Evolutionary conservation across 2,329 filamentous ascomycete species (phyloP).

Genomic region (Ophiosphaerella herpotricha): DNA sequence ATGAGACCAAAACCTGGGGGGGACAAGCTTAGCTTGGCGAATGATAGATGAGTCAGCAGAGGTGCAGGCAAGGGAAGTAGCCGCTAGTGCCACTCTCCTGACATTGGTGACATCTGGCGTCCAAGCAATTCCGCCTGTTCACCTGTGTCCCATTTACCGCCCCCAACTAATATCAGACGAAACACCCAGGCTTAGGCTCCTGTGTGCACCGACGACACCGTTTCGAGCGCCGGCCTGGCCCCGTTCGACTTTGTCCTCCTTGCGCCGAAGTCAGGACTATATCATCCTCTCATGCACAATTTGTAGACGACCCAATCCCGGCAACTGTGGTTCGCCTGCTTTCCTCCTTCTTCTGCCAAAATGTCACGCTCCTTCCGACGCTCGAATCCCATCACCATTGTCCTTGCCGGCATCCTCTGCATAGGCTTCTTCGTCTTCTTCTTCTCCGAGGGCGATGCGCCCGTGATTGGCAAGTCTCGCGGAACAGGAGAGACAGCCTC

Average conservation of each 20-base stretch:
- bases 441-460: constrained; percentile 66
- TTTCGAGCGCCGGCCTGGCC: constrained; percentile 29
- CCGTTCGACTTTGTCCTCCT: constrained; percentile 34
- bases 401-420: constrained; percentile 72
- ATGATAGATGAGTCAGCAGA: no score
- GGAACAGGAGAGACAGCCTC: constrained; percentile 63
- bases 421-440: constrained; percentile 62
- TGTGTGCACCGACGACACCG: constrained; percentile 3
- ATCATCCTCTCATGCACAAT: constrained; percentile 39
- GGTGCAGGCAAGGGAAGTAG: no score
- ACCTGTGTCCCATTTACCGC: not conserved
- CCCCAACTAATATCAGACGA: not conserved
- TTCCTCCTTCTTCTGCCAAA: constrained; percentile 18
- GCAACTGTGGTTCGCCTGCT: constrained; percentile 38
- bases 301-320: constrained; percentile 32
- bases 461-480: constrained; percentile 54
- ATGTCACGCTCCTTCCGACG: constrained; percentile 76
- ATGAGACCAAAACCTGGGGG: no score
- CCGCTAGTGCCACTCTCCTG: no score
- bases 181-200: not conserved
- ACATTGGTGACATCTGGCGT: no score
- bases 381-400: constrained; percentile 75
- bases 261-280: constrained; percentile 21
- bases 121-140: no score
- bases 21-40: no score